Conservation (phyloP, 257 asterid genomes). For the Solanum pinnatisectum region DNA sequence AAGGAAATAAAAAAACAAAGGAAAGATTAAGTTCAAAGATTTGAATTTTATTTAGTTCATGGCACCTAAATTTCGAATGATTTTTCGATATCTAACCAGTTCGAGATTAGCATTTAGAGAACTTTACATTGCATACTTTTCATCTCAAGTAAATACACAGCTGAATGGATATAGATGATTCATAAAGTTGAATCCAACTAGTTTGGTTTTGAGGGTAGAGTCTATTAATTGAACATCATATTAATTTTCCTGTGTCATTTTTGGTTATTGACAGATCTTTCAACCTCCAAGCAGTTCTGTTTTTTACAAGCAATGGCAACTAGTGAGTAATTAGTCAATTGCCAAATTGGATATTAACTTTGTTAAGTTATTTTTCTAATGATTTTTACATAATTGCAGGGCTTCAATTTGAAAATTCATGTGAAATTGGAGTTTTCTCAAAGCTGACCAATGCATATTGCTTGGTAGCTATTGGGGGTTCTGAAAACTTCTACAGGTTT, state of each 20-base stretch:
- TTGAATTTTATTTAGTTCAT: neutral
- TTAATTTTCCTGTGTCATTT: neutral
- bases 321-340: constrained; percentile 9
- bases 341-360: neutral
- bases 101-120: neutral
- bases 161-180: neutral
- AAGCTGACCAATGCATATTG: constrained; percentile 96
- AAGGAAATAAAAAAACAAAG: neutral
- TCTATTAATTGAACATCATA: neutral
- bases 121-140: neutral
- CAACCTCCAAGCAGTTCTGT: neutral
- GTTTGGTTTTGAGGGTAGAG: neutral
- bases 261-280: neutral
- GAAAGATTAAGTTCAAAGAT: neutral
- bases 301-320: constrained; percentile 9
- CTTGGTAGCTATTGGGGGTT: constrained; percentile 89
- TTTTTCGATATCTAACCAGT: neutral
- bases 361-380: neutral
- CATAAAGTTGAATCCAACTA: neutral
- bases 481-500: constrained; percentile 89
- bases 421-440: constrained; percentile 87
- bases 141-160: neutral
- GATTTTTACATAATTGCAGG: constrained; percentile 19
- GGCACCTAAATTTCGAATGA: neutral
- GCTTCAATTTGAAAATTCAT: constrained; percentile 75